Percentiles rank a stretch among this genome's conserved stretches.
phyloP scores from a whole-genome alignment of 495 filamentous ascomycete species.

The Penicillium ucsense region DNA sequence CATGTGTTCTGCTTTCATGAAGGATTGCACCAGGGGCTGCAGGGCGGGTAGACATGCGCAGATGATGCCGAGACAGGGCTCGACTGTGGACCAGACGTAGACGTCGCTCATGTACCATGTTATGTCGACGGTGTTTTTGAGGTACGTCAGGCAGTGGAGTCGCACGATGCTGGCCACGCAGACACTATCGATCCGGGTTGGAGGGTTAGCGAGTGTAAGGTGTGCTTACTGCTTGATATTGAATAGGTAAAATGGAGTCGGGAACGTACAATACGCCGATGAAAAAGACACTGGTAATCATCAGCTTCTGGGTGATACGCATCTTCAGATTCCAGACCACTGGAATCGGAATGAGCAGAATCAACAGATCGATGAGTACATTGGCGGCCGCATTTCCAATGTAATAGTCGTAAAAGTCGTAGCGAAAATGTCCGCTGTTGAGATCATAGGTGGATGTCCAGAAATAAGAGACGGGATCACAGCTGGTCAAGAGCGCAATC shows the following conservation, averaged over 20 bases:
- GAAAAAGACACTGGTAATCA: slow-evolving; percentile 39
- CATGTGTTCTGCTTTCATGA: slow-evolving; percentile 6
- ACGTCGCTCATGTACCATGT: slow-evolving; percentile 28
- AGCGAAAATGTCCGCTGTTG: slow-evolving; percentile 6
- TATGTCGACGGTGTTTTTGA: slow-evolving; percentile 18
- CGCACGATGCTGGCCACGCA: slow-evolving; percentile 14
- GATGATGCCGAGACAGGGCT: slow-evolving; percentile 33
- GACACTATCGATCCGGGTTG: slow-evolving; percentile 4
- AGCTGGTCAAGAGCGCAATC: slow-evolving; percentile 6
- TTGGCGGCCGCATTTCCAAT: slow-evolving; percentile 40
- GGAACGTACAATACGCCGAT: slow-evolving; percentile 29
- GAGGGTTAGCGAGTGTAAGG: background rate
- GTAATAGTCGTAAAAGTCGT: slow-evolving; percentile 13
- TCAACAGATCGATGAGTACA: slow-evolving; percentile 43
- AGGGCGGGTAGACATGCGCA: slow-evolving; percentile 26
- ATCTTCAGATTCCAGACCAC: slow-evolving; percentile 34
- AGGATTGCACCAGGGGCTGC: slow-evolving; percentile 10
- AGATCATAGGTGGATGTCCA: slow-evolving; percentile 5
- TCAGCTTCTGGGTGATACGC: slow-evolving; percentile 33
- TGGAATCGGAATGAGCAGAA: slow-evolving; percentile 39
- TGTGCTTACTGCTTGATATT: too few relatives aligned
- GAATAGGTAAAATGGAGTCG: background rate
- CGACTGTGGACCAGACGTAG: slow-evolving; percentile 38
- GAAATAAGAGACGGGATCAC: slow-evolving; percentile 12
- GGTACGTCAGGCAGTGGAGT: slow-evolving; percentile 19